These are phyloP conservation scores for Lachancea nothofagi DNA, from an alignment of 805 yeast genomes.

Conservation along the genomic window DNA sequence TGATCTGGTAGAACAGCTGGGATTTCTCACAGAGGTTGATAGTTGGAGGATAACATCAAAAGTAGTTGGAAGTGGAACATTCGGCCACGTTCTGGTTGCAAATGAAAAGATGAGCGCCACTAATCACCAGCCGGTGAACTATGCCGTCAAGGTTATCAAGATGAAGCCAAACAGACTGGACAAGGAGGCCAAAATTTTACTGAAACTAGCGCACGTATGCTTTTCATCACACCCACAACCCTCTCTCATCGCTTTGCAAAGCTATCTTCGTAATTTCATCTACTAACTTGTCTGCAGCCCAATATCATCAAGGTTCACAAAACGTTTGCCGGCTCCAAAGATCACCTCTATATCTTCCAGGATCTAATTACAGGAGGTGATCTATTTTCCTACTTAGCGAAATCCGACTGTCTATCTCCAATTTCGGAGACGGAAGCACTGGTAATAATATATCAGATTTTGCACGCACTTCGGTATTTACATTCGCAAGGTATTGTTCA, in stretches of 20 bases:
- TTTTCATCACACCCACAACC: background rate
- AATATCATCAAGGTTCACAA: slow-evolving; percentile 44
- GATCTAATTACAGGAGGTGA: slow-evolving; percentile 55
- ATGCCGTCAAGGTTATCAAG: slow-evolving; percentile 47
- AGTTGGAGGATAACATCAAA: slow-evolving; percentile 41
- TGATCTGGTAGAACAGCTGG: slow-evolving; percentile 19
- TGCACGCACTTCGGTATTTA: slow-evolving; percentile 50
- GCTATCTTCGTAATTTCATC: slow-evolving; percentile 1
- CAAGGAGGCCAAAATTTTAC: slow-evolving; percentile 41
- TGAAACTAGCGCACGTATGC: slow-evolving; percentile 38
- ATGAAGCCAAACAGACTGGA: slow-evolving; percentile 28
- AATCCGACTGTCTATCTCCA: slow-evolving; percentile 36
- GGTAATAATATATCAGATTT: slow-evolving; percentile 49
- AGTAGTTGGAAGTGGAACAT: slow-evolving; percentile 50
- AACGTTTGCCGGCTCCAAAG: slow-evolving; percentile 23
- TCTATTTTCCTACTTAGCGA: slow-evolving; percentile 47
- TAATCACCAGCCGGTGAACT: slow-evolving; percentile 31
- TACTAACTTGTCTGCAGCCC: slow-evolving; percentile 31
- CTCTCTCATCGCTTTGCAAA: background rate
- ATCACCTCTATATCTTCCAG: slow-evolving; percentile 41
- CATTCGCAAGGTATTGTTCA: slow-evolving; percentile 54
- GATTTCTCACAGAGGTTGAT: slow-evolving; percentile 21
- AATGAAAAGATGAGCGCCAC: slow-evolving; percentile 4
- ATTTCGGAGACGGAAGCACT: slow-evolving; percentile 52
- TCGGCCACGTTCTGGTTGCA: slow-evolving; percentile 44